phyloP scores from a whole-genome alignment of 169 alveolate genomes.

The Eimeria maxima region DNA sequence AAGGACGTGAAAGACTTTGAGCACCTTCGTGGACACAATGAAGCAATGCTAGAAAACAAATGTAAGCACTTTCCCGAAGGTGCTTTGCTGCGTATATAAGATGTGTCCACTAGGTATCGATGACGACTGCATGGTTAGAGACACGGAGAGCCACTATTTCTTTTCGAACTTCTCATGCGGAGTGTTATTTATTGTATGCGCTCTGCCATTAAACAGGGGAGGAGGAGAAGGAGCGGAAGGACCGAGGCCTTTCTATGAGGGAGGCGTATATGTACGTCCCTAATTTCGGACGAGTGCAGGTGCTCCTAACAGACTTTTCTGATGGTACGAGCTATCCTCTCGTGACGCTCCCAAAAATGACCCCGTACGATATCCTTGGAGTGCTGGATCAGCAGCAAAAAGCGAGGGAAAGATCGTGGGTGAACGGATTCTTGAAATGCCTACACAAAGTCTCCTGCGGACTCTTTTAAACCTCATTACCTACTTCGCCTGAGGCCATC shows the following conservation, averaged over 20 bases:
- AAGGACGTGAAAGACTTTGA: background rate
- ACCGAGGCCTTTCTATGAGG: background rate
- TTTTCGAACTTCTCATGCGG: background rate
- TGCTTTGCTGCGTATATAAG: background rate
- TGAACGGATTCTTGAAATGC: background rate
- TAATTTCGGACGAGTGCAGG: slow-evolving; percentile 83
- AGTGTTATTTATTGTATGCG: background rate
- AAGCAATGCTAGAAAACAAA: slow-evolving; percentile 44
- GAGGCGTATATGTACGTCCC: slow-evolving; percentile 77
- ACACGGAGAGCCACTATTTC: background rate
- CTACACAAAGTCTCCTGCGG: slow-evolving; percentile 31
- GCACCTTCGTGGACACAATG: slow-evolving; percentile 70
- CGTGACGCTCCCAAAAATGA: slow-evolving; percentile 79
- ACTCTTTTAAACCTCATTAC: background rate
- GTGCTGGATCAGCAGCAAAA: slow-evolving; percentile 57
- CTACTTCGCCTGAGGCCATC: background rate
- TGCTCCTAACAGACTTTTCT: slow-evolving; percentile 3
- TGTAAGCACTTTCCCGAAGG: background rate
- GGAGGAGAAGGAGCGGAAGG: background rate
- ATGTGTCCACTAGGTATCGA: background rate
- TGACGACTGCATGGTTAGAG: background rate
- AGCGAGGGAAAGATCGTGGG: slow-evolving; percentile 30
- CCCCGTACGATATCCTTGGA: slow-evolving; percentile 78
- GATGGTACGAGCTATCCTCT: slow-evolving; percentile 80
- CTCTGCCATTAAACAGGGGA: slow-evolving; percentile 8